Percentiles rank a stretch among this genome's conserved stretches.
Evolutionary conservation across 345 rosid species (phyloP).

Genomic region (Citrus sinensis): DVS_A1.0 CM039167.1:5162501-5163000

Average conservation of each 20-base stretch:
- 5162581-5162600: background rate
- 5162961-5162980: conserved; percentile 26
- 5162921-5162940: conserved; percentile 12
- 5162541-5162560: conserved; percentile 24
- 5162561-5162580: conserved; percentile 10
- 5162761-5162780: conserved; percentile 9
- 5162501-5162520: conserved; percentile 18
- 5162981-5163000: conserved; percentile 50
- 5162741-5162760: background rate
- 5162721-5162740: background rate
- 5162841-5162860: conserved; percentile 23
- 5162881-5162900: background rate
- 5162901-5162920: conserved; percentile 17
- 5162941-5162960: conserved; percentile 12
- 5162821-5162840: conserved; percentile 27
- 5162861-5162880: conserved; percentile 12
- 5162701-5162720: background rate
- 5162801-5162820: conserved; percentile 3
- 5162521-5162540: conserved; percentile 20
- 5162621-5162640: background rate
- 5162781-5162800: conserved; percentile 12
- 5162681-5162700: background rate
- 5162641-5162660: conserved; percentile 9
- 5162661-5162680: background rate
- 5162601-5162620: background rate